Conservation (phyloP, 805 yeast species). For the Monosporozyma servazzii region DNA sequence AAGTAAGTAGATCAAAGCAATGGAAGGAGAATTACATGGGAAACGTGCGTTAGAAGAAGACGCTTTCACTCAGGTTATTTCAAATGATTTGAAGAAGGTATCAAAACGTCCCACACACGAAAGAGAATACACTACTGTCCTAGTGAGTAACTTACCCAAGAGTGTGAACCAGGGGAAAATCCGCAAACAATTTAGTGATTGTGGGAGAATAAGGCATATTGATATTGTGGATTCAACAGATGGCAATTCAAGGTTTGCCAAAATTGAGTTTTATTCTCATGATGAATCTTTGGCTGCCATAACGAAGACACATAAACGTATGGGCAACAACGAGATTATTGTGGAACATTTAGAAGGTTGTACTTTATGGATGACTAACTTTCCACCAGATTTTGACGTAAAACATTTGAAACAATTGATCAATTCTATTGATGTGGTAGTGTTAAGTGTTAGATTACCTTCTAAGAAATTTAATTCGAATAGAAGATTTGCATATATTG, state of each 20-base stretch:
- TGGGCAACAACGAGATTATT: constrained; percentile 35
- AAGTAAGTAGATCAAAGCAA: background rate
- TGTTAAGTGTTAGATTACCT: constrained; percentile 54
- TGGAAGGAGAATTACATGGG: background rate
- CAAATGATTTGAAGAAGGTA: background rate
- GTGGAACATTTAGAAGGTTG: constrained; percentile 39
- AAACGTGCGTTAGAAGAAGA: background rate
- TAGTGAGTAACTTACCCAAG: constrained; percentile 42
- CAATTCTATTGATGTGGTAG: constrained; percentile 27
- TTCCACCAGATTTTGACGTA: constrained; percentile 45
- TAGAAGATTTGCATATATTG: constrained; percentile 69
- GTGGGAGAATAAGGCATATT: constrained; percentile 45
- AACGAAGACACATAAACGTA: constrained; percentile 45
- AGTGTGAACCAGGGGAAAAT: constrained; percentile 34
- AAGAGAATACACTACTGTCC: constrained; percentile 35
- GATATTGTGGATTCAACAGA: constrained; percentile 17
- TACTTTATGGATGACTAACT: constrained; percentile 68
- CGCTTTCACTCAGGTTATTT: background rate
- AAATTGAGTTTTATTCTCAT: constrained; percentile 48
- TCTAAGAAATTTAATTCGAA: constrained; percentile 44
- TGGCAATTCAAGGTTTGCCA: constrained; percentile 32
- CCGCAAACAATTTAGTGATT: constrained; percentile 41
- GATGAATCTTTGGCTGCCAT: constrained; percentile 47
- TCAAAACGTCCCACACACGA: background rate
- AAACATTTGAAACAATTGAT: constrained; percentile 30